A percentile compares a stretch with the other conserved stretches of the same genome.
Conservation (phyloP, 495 filamentous ascomycete genomes). For the Penicillium lagena region DNA sequence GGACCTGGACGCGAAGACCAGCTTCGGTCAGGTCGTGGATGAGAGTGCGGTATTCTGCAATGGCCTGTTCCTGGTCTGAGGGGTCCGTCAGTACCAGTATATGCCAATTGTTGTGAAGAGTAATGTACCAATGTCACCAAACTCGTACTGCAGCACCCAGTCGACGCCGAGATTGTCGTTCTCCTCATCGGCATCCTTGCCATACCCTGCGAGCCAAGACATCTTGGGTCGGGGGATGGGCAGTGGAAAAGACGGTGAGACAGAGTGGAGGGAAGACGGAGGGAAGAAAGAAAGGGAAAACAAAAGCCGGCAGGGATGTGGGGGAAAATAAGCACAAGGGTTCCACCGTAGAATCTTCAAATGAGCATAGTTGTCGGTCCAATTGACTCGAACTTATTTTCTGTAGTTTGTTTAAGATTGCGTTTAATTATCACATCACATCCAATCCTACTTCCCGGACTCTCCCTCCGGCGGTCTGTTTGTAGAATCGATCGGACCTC, state of each 20-base stretch:
- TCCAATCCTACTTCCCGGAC: too few relatives aligned
- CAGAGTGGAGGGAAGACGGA: not conserved
- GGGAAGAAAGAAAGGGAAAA: not conserved
- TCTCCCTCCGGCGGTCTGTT: too few relatives aligned
- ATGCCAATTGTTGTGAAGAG: not conserved
- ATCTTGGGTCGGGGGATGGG: constrained; percentile 4
- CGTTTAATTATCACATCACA: too few relatives aligned
- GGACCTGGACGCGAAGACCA: constrained; percentile 78
- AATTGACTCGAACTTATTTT: too few relatives aligned
- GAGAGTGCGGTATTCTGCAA: constrained; percentile 68
- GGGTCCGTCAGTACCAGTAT: constrained; percentile 6
- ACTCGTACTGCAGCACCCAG: constrained; percentile 37
- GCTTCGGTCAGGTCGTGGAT: constrained; percentile 63
- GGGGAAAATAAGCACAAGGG: not conserved
- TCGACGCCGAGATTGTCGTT: constrained; percentile 35
- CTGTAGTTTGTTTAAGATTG: too few relatives aligned
- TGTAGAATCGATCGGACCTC: not conserved
- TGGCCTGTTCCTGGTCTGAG: constrained; percentile 60
- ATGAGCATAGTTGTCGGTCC: too few relatives aligned
- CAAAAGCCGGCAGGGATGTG: not conserved
- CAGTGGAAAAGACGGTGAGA: not conserved
- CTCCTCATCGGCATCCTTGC: constrained; percentile 16
- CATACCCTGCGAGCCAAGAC: constrained; percentile 23
- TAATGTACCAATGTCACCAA: constrained; percentile 27
- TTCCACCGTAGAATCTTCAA: not conserved